Base-by-base conservation (phyloP, 352 stramenopile genomes). In the Pythium utonaiense region DNA sequence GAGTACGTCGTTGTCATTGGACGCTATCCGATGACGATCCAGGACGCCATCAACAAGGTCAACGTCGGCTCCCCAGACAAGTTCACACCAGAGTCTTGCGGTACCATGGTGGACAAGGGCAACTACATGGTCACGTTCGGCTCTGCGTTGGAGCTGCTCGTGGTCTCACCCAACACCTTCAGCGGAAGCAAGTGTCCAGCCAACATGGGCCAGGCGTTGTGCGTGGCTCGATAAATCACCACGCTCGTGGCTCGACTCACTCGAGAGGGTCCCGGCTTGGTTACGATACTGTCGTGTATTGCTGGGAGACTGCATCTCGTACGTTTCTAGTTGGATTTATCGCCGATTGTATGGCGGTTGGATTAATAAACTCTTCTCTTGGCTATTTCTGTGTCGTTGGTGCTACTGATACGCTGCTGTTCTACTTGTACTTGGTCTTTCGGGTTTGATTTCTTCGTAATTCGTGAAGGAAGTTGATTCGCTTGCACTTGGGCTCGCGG, bases 1-100 rank as follows among this genome's bases (percentile, higher is more conserved):
- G 60, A 78, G 31, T 92, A 90, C 56, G 61, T 78, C 22, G 71
- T 92, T 8, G 75, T 80, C 14, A 69, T 92, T 0, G 82, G 84
- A 1, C 76, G 82, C 17, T 89, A 89, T 54, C 84, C 82, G 28
- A 57, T 91, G 47, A 86, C 56, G 24, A 59, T 87, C 19, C 58
- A 83, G 22, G 78, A 89, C 24, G 77, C 78, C 0, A 71, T 90
- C 36, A 63, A 70, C 41, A 69, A 69, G 22, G 48, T 27, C 8
- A 78, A 74, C 53, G 62, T 47, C 0, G 64, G 58, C 31, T 73
- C 70, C 1, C 55, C 63, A 6, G 53, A 70, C 60, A 65, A 58
- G 42, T 64, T 86, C 41, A 89, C 79, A 5, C 82, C 80, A 13
- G 69, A 83, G 50, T 81, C 70, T 1, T 91, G 82, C 27, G 74